Conservation (phyloP, 2,329 filamentous ascomycete species). For the Teratosphaeria destructans region DNA sequence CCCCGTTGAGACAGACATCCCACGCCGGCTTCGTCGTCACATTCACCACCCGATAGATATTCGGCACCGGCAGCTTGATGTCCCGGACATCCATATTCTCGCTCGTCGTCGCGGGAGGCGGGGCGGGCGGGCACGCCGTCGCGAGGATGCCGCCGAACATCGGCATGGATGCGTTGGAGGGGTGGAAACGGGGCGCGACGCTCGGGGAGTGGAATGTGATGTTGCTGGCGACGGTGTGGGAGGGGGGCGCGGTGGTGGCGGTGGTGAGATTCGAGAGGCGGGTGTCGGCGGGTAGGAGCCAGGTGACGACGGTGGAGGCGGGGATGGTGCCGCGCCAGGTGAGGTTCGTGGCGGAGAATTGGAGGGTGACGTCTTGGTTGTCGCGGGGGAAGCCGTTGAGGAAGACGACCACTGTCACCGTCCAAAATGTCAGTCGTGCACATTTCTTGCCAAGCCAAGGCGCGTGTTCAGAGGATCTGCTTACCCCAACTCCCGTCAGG, state of each 20-base stretch:
- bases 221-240: constrained; percentile 1
- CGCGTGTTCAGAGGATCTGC: constrained; percentile 13
- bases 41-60: not conserved
- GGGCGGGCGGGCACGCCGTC: not conserved
- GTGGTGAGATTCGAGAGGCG: not conserved
- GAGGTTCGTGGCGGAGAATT: not conserved
- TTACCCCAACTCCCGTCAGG: constrained; percentile 15
- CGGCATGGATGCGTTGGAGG: not conserved
- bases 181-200: not conserved
- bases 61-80: not conserved
- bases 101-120: not conserved
- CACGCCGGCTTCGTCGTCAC: not conserved
- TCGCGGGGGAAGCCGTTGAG: not conserved
- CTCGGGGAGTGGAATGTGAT: not conserved
- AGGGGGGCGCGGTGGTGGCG: not conserved
- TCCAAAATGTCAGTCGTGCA: constrained; percentile 6
- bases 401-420: not conserved
- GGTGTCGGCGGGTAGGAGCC: constrained; percentile 11
- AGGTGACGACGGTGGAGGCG: constrained; percentile 3
- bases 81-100: not conserved
- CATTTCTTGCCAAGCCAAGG: constrained; percentile 9
- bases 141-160: not conserved
- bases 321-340: not conserved
- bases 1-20: not conserved
- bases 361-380: not conserved